A percentile compares a stretch with the other conserved stretches of the same genome.
Conservation (phyloP, 106 monocot genomes). For the Cymbidium sinense region DNA sequence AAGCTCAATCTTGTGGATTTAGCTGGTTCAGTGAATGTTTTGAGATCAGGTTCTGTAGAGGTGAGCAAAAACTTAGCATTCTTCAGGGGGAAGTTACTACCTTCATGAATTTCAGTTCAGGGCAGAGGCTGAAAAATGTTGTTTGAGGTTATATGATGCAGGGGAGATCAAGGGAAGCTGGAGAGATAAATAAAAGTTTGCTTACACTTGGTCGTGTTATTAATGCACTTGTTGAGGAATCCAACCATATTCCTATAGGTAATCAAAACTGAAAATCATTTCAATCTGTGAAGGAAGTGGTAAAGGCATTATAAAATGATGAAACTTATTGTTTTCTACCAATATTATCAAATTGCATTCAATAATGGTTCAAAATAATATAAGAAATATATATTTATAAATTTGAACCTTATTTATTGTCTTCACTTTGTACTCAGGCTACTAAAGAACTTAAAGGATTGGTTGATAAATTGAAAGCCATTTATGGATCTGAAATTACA, state of each 20-base stretch:
- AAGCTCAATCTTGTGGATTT: slow-evolving; percentile 98
- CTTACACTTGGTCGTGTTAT: slow-evolving; percentile 96
- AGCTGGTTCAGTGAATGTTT: slow-evolving; percentile 87
- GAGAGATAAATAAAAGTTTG: slow-evolving; percentile 96
- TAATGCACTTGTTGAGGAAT: slow-evolving; percentile 93
- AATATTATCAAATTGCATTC: background rate
- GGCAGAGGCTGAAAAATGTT: background rate
- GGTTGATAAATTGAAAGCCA: slow-evolving; percentile 40
- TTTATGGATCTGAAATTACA: slow-evolving; percentile 35
- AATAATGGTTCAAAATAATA: background rate
- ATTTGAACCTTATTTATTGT: background rate
- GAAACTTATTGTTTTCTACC: background rate
- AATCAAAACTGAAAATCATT: slow-evolving; percentile 23
- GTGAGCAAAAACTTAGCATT: slow-evolving; percentile 25
- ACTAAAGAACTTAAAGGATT: slow-evolving; percentile 42
- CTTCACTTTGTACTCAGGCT: slow-evolving; percentile 28
- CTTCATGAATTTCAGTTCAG: background rate
- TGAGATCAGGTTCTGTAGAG: slow-evolving; percentile 76
- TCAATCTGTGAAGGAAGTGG: slow-evolving; percentile 49
- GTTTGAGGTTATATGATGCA: slow-evolving; percentile 17
- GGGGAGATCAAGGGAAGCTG: slow-evolving; percentile 97
- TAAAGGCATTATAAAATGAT: slow-evolving; percentile 6
- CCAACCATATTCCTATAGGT: slow-evolving; percentile 94
- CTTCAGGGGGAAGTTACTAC: background rate
- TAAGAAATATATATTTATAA: background rate